A percentile compares a stretch with the other conserved stretches of the same genome.
phyloP scores from a whole-genome alignment of 179 eudicot species.

The Camellia oleifera region DNA sequence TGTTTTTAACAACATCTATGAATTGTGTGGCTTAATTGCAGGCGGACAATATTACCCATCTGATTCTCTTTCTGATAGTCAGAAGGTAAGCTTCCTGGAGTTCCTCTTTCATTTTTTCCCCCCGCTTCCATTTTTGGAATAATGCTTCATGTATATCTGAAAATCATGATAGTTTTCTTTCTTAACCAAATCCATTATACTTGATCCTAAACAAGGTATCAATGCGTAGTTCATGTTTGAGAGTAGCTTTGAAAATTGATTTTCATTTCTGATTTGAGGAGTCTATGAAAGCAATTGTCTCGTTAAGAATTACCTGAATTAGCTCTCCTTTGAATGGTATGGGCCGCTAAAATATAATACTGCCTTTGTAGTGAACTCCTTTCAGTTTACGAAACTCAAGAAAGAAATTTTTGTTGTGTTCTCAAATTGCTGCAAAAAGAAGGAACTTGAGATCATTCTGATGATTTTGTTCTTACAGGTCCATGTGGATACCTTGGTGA shows the following conservation, averaged over 20 bases:
- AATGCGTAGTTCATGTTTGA: not conserved
- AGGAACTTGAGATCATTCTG: not conserved
- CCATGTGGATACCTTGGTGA: slow-evolving; percentile 77
- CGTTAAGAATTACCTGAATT: not conserved
- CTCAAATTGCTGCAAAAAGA: not conserved
- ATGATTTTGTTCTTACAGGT: slow-evolving; percentile 41
- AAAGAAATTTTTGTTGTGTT: not conserved
- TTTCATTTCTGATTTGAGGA: slow-evolving; percentile 4
- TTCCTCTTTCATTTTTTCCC: not conserved
- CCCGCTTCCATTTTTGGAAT: not conserved
- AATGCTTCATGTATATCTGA: not conserved
- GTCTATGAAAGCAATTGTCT: not conserved
- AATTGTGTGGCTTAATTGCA: slow-evolving; percentile 76
- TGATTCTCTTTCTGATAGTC: slow-evolving; percentile 81
- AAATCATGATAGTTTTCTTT: not conserved
- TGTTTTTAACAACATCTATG: slow-evolving; percentile 83
- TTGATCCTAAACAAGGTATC: not conserved
- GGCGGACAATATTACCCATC: slow-evolving; percentile 62
- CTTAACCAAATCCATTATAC: not conserved
- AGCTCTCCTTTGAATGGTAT: not conserved
- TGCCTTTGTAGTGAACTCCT: not conserved
- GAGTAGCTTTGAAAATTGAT: not conserved
- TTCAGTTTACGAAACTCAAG: not conserved
- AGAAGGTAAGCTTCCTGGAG: slow-evolving; percentile 58
- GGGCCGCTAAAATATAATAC: too few species aligned